These are phyloP conservation scores for Colletotrichum trifolii DNA, from an alignment of 2,329 filamentous ascomycete genomes.

Conservation along the genomic window DNA sequence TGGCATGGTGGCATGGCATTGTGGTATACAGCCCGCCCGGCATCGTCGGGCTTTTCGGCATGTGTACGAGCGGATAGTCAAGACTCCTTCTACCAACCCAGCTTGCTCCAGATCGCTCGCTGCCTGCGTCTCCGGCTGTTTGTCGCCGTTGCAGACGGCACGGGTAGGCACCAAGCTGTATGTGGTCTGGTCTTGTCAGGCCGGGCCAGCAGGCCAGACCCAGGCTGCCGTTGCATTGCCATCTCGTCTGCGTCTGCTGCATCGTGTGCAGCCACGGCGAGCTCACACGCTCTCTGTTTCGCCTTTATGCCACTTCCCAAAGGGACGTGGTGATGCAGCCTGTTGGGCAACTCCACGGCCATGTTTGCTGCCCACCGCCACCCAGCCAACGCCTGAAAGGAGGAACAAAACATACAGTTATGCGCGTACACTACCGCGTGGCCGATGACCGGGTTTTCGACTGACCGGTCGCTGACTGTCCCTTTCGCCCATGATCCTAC, in stretches of 20 bases:
- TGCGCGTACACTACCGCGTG: conserved; percentile 14
- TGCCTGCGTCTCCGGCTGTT: not conserved
- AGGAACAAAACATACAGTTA: conserved; percentile 7
- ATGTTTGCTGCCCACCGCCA: no score
- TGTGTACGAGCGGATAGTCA: not conserved
- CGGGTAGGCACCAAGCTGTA: conserved; percentile 13
- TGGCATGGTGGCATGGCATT: not conserved
- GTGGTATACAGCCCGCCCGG: not conserved
- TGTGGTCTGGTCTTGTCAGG: not conserved
- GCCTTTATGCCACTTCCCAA: conserved; percentile 5
- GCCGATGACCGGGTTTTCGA: not conserved
- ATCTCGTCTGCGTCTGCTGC: not conserved
- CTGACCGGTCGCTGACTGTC: no score
- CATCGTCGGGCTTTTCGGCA: not conserved
- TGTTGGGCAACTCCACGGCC: not conserved
- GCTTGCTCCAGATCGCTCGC: not conserved
- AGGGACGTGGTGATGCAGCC: not conserved
- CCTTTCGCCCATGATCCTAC: no score
- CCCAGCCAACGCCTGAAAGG: no score
- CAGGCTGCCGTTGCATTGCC: no score
- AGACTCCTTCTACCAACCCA: not conserved
- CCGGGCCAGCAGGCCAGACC: no score
- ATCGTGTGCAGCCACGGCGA: conserved; percentile 13
- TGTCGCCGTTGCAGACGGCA: not conserved
- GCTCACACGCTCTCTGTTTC: conserved; percentile 2